These are phyloP conservation scores for Cystofilobasidium capitatum DNA, from an alignment of 768 basidiomycete species.

Conservation along the genomic window DNA sequence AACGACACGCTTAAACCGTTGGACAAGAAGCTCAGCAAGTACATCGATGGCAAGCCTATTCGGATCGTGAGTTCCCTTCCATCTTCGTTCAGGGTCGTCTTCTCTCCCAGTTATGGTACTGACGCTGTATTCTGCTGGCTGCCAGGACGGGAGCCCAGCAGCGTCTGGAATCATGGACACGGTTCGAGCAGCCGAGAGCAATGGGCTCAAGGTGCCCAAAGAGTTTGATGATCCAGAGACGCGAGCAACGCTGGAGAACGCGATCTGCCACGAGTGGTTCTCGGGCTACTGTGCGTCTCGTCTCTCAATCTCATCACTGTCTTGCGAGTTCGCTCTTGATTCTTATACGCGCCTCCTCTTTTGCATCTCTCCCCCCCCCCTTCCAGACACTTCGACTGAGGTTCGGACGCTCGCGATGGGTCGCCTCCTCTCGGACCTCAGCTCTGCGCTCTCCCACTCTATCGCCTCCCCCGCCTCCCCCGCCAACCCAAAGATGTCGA, in stretches of 20 bases:
- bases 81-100: too few species aligned
- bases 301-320: neutral
- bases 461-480: slow-evolving; percentile 48
- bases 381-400: slow-evolving; percentile 60
- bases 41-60: slow-evolving; percentile 57
- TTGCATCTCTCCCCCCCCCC: neutral
- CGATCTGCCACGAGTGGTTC: slow-evolving; percentile 72
- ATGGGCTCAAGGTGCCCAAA: slow-evolving; percentile 59
- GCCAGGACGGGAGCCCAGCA: slow-evolving; percentile 57
- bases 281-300: slow-evolving; percentile 41
- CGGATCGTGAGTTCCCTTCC: slow-evolving; percentile 43
- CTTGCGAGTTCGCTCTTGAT: neutral
- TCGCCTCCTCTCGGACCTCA: slow-evolving; percentile 56
- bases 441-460: slow-evolving; percentile 20
- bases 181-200: slow-evolving; percentile 59
- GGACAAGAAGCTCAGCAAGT: slow-evolving; percentile 40
- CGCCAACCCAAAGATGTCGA: slow-evolving; percentile 24
- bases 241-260: slow-evolving; percentile 51
- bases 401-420: slow-evolving; percentile 70
- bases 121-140: neutral
- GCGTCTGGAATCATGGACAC: slow-evolving; percentile 69
- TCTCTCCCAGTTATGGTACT: neutral
- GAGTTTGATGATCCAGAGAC: slow-evolving; percentile 60
- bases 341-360: neutral
- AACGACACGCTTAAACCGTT: slow-evolving; percentile 52